phyloP scores from a whole-genome alignment of 345 rosid genomes.

The Cardamine occulta region DNA sequence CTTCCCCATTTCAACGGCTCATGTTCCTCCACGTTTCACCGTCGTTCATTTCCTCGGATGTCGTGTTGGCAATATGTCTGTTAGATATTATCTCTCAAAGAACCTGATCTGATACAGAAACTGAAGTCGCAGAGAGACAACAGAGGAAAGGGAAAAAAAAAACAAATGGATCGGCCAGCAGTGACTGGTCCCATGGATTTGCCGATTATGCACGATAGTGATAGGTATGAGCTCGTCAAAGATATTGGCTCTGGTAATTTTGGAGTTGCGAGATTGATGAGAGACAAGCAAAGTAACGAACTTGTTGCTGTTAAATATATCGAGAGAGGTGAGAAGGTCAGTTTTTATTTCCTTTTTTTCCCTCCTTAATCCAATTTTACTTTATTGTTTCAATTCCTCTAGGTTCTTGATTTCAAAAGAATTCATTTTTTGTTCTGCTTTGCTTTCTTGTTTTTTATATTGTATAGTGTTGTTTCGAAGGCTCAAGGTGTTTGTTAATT shows the following conservation, averaged over 20 bases:
- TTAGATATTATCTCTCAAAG: conserved; percentile 16
- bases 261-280: conserved; percentile 85
- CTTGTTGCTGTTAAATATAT: conserved; percentile 94
- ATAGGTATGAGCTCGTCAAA: conserved; percentile 71
- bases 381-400: neutral
- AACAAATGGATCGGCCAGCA: conserved; percentile 72
- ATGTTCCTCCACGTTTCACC: conserved; percentile 31
- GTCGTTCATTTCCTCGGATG: conserved; percentile 3
- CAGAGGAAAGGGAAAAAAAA: neutral
- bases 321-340: conserved; percentile 93
- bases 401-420: neutral
- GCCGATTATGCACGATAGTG: conserved; percentile 50
- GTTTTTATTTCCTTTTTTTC: neutral
- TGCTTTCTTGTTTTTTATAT: neutral
- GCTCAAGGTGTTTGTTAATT: neutral
- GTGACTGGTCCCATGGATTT: conserved; percentile 81
- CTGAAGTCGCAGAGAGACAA: conserved; percentile 6
- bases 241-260: conserved; percentile 90
- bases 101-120: neutral
- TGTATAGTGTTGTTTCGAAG: neutral
- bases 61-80: neutral
- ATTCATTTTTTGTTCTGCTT: neutral
- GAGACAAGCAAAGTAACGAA: conserved; percentile 79
- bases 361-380: neutral
- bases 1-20: conserved; percentile 19